Evolutionary conservation across 2,329 filamentous ascomycete species (phyloP).

Genomic region (Arthrobotrys megalospora): DNA sequence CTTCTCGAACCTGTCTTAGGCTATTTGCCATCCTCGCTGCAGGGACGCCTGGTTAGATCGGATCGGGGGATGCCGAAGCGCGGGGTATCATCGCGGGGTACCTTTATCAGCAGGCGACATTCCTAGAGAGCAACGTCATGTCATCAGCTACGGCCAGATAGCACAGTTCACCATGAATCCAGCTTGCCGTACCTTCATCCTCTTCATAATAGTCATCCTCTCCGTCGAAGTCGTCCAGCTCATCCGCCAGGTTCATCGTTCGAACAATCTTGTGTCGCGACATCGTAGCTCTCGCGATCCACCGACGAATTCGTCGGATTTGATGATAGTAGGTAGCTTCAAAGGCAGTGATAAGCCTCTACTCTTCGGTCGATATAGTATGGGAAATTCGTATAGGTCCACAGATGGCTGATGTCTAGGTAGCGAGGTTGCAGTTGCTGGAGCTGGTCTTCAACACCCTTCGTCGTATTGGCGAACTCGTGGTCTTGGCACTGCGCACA

Average conservation of each 20-base stretch:
- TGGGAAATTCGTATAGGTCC: no score
- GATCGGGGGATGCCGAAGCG: not conserved
- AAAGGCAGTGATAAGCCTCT: no score
- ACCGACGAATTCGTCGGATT: not conserved
- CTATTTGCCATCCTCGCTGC: conserved; percentile 65
- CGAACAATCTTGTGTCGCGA: conserved; percentile 68
- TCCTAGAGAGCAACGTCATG: conserved; percentile 16
- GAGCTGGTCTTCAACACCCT: not conserved
- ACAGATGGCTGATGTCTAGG: not conserved
- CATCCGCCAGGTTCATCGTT: conserved; percentile 66
- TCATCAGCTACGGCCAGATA: not conserved
- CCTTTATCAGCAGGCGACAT: conserved; percentile 57
- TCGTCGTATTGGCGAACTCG: not conserved
- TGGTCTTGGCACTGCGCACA: conserved; percentile 1
- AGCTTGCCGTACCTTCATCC: conserved; percentile 33
- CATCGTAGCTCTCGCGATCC: conserved; percentile 64
- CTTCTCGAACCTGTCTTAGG: conserved; percentile 62
- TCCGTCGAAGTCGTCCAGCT: conserved; percentile 58
- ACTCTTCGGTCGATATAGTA: no score
- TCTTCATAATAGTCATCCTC: conserved; percentile 54
- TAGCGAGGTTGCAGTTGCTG: not conserved
- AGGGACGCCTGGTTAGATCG: conserved; percentile 5
- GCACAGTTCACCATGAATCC: not conserved
- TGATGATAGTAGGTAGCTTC: not conserved
- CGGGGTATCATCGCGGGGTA: conserved; percentile 54